Evolutionary conservation across 306 rosid species (phyloP).

Genomic region (Quillaja saponaria): DNA sequence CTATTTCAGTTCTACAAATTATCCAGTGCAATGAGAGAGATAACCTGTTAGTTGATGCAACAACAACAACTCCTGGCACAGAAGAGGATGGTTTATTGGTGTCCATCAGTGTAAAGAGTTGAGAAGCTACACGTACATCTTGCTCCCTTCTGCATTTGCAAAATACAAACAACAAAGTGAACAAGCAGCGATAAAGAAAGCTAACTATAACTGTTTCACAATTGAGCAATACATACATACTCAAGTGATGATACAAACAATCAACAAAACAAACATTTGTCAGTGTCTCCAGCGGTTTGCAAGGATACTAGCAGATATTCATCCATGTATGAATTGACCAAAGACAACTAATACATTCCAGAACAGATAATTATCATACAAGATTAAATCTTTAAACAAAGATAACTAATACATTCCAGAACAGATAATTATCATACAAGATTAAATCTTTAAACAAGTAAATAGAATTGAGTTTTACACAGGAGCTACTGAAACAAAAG

Average conservation of each 20-base stretch:
- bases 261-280: too few relatives aligned
- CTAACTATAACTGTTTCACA: too few relatives aligned
- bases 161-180: constrained; percentile 1
- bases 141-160: constrained; percentile 69
- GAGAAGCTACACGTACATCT: constrained; percentile 78
- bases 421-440: neutral
- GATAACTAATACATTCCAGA: neutral
- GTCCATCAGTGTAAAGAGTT: constrained; percentile 75
- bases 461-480: too few relatives aligned
- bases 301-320: too few relatives aligned
- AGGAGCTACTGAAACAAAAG: constrained; percentile 4
- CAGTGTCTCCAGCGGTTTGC: too few relatives aligned
- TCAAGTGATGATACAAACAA: too few relatives aligned
- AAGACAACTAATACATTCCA: neutral
- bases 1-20: constrained; percentile 11
- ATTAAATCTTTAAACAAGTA: constrained; percentile 6
- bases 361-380: neutral
- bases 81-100: constrained; percentile 53
- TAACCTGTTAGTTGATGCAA: constrained; percentile 95
- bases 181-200: neutral
- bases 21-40: too few relatives aligned
- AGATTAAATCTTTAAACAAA: constrained; percentile 6
- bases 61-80: constrained; percentile 64
- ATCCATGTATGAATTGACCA: too few relatives aligned
- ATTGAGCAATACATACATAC: too few relatives aligned